Conservation (phyloP, 805 yeast species). For the Ogataea degrootiae region DNA sequence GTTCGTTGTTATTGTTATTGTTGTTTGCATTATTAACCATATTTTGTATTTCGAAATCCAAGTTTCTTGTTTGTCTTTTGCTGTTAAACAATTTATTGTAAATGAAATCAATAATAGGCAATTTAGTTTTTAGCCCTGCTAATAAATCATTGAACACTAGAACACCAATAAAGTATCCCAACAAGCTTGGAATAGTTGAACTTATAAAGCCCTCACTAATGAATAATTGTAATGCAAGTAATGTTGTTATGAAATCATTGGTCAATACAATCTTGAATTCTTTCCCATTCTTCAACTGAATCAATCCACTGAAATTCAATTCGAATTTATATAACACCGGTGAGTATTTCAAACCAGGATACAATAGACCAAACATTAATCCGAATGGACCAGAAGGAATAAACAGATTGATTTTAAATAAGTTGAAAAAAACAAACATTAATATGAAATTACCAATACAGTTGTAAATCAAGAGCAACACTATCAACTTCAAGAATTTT, state of each 20-base stretch:
- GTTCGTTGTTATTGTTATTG: slow-evolving; percentile 7
- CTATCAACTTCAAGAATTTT: slow-evolving; percentile 44
- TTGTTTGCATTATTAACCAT: slow-evolving; percentile 7
- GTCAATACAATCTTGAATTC: slow-evolving; percentile 24
- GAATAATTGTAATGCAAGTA: slow-evolving; percentile 31
- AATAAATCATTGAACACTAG: slow-evolving; percentile 38
- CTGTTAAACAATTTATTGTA: slow-evolving; percentile 12
- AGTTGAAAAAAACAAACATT: slow-evolving; percentile 25
- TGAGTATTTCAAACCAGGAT: slow-evolving; percentile 35
- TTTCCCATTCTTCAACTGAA: slow-evolving; percentile 10
- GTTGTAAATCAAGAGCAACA: slow-evolving; percentile 45
- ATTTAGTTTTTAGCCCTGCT: slow-evolving; percentile 36
- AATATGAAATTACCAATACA: slow-evolving; percentile 33
- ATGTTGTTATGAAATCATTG: slow-evolving; percentile 29
- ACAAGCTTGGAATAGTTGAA: slow-evolving; percentile 34
- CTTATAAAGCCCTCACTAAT: slow-evolving; percentile 39
- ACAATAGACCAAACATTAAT: slow-evolving; percentile 33
- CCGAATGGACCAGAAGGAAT: slow-evolving; percentile 42
- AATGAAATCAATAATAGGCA: slow-evolving; percentile 12
- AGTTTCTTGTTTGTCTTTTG: slow-evolving; percentile 1
- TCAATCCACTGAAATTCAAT: slow-evolving; percentile 28
- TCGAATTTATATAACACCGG: slow-evolving; percentile 39
- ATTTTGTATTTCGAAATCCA: slow-evolving; percentile 11
- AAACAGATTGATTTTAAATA: slow-evolving; percentile 37
- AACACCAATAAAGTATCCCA: slow-evolving; percentile 42